Percentiles rank a stretch among this genome's conserved stretches.
phyloP scores from a whole-genome alignment of 2,329 filamentous ascomycete genomes.

The Talaromyces islandicus region DNA sequence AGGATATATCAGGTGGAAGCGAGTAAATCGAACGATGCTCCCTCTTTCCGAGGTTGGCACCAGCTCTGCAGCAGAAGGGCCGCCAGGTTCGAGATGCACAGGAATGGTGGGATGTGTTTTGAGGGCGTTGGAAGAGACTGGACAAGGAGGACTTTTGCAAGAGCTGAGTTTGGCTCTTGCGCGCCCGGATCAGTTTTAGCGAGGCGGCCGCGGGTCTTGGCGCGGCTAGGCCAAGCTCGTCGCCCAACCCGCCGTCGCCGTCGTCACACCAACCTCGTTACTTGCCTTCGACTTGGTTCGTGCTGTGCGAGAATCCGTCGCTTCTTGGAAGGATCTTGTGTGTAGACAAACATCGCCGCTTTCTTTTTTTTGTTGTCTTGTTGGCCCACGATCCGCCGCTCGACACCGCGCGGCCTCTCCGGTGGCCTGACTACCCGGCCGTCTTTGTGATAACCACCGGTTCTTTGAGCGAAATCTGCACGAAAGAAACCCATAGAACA shows the following conservation, averaged over 20 bases:
- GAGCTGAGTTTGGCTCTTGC: slow-evolving; percentile 15
- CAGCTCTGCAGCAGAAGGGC: slow-evolving; percentile 29
- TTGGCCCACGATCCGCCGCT: background rate
- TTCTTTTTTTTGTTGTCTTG: background rate
- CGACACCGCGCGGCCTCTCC: background rate
- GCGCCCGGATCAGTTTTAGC: slow-evolving; percentile 19
- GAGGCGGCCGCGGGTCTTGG: slow-evolving; percentile 13
- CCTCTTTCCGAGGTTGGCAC: slow-evolving; percentile 34
- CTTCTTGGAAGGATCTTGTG: background rate
- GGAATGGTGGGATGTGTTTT: slow-evolving; percentile 8
- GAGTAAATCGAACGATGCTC: slow-evolving; percentile 29
- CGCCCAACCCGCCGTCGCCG: background rate
- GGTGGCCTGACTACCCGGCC: background rate
- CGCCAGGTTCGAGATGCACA: slow-evolving; percentile 19
- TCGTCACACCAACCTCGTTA: background rate
- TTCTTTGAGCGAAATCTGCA: background rate
- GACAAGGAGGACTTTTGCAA: slow-evolving; percentile 15
- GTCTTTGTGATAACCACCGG: background rate
- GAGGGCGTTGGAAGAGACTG: slow-evolving; percentile 13
- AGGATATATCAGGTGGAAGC: slow-evolving; percentile 21
- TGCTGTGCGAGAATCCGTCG: background rate
- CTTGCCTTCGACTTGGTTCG: background rate
- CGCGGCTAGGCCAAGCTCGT: slow-evolving; percentile 2
- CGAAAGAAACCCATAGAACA: background rate
- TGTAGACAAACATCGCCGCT: background rate